A percentile compares a stretch with the other conserved stretches of the same genome.
These are phyloP conservation scores for Leishmania aethiopica DNA, from an alignment of 208 protist species.

Conservation along the genomic window DNA sequence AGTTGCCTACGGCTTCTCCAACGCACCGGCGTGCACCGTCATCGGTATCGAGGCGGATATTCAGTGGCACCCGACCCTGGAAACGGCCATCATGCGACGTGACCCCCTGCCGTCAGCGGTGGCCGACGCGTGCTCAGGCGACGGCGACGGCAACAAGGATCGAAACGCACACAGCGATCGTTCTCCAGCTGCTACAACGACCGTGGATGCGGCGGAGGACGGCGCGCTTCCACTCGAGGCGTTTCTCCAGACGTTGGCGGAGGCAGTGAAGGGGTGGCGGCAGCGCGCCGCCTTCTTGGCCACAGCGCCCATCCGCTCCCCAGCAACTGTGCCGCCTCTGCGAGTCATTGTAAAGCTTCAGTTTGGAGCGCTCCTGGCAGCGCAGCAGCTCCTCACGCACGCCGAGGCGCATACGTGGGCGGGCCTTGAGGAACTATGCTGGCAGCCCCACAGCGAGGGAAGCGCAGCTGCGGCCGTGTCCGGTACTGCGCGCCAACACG, in stretches of 20 bases:
- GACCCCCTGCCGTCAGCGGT: conserved; percentile 23
- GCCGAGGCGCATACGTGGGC: conserved; percentile 4
- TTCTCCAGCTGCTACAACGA: not conserved
- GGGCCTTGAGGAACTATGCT: conserved; percentile 12
- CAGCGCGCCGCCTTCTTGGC: not conserved
- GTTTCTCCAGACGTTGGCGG: conserved; percentile 6
- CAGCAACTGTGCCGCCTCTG: conserved; percentile 1
- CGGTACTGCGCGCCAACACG: not conserved
- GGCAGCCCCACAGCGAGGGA: not conserved
- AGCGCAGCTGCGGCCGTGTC: not conserved
- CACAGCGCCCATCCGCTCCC: not conserved
- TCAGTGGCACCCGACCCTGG: conserved; percentile 21
- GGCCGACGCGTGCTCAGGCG: not conserved
- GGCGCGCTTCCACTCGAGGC: not conserved
- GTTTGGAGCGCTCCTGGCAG: conserved; percentile 47
- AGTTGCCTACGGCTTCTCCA: not conserved
- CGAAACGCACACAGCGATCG: not conserved
- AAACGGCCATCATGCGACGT: conserved; percentile 34
- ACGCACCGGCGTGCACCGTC: not conserved
- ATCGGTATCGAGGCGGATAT: conserved; percentile 56
- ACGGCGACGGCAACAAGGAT: not conserved
- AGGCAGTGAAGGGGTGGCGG: conserved; percentile 18
- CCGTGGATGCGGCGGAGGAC: not conserved
- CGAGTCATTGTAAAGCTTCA: conserved; percentile 49
- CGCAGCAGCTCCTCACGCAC: conserved; percentile 13